Evolutionary conservation across 495 filamentous ascomycete genomes (phyloP), one percentile per base, ranked within the genome.

Genomic region (Daldinia caldariorum): DNA sequence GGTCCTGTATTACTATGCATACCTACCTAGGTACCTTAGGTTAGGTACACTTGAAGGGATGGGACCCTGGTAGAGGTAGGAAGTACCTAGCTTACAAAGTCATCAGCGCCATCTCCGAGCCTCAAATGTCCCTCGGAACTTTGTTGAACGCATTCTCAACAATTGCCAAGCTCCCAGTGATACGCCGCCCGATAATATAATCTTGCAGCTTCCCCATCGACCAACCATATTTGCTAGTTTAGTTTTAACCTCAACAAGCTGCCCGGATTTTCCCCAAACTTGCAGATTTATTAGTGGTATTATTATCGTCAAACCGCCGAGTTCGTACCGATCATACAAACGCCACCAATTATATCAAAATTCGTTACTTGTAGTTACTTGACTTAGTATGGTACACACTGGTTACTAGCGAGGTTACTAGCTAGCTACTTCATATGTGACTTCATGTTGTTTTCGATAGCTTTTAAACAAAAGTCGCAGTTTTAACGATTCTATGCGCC

Each of bases 131-230:
- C 47, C 49, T 53, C 29, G 29, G 29, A 32, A 53, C 49, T 53
- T 37, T 61, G 18, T 29, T 58, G 53, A 56, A 56, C 35, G 22
- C 56, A 43, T 67, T 43, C 73, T 70, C 73, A 75, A 75, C 73
- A 73, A 70, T 70, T 70, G 73, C 70, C 68, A 76, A 72, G 70
- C 61, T 68, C 55, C 29, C 50, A 20, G 43, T 37, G 51, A 63
- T 67, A 61, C 64, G 56, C 63, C 59, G 60, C 32, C 60, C 63
- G 64, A 63, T 71, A 55, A 55, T 67, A 63, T 71, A 55, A 55
- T 67, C 57, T 71, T 58, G 56, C 58, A 45, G 43, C 54, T 58
- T 50, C 66, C 69, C 69, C 70, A 69, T 66, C 70, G 63, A 70
- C 51, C 51, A 59, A 49, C 6, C 47, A 53, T 53, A 22, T 53